Conservation (phyloP, 2,329 filamentous ascomycete species). For the Colletotrichum trifolii region DNA sequence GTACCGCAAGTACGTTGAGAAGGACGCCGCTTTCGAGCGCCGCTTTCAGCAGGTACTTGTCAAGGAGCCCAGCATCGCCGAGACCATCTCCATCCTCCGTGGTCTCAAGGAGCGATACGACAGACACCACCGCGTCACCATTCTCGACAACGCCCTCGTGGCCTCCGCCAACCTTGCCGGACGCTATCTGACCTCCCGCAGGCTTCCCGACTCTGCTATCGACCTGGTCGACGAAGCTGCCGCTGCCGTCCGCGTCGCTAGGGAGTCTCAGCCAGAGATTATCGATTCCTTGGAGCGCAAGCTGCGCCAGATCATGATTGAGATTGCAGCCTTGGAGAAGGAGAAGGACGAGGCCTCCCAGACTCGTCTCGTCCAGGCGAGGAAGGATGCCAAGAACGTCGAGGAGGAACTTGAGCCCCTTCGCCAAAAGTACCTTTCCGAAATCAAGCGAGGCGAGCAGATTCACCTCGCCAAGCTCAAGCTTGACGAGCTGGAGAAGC, state of each 20-base stretch:
- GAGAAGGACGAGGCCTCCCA: conserved; percentile 96
- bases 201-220: conserved; percentile 95
- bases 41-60: conserved; percentile 98
- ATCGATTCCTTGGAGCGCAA: conserved; percentile 94
- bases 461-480: conserved; percentile 97
- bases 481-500: conserved; percentile 89
- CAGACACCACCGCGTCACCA: conserved; percentile 97
- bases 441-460: conserved; percentile 89
- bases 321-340: conserved; percentile 93
- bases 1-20: conserved; percentile 99
- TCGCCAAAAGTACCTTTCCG: conserved; percentile 93
- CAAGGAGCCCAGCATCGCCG: conserved; percentile 88
- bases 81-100: conserved; percentile 98
- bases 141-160: conserved; percentile 93
- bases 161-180: conserved; percentile 91
- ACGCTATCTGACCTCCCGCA: conserved; percentile 89
- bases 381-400: conserved; percentile 92
- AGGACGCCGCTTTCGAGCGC: conserved; percentile 97
- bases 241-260: conserved; percentile 92
- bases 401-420: conserved; percentile 92
- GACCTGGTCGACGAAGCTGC: conserved; percentile 97
- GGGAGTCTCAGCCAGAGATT: conserved; percentile 95
- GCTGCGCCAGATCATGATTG: conserved; percentile 91
- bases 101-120: conserved; percentile 98
- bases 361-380: conserved; percentile 82